Conservation (phyloP, 2,329 filamentous ascomycete species). For the Seiridium cupressi region DNA sequence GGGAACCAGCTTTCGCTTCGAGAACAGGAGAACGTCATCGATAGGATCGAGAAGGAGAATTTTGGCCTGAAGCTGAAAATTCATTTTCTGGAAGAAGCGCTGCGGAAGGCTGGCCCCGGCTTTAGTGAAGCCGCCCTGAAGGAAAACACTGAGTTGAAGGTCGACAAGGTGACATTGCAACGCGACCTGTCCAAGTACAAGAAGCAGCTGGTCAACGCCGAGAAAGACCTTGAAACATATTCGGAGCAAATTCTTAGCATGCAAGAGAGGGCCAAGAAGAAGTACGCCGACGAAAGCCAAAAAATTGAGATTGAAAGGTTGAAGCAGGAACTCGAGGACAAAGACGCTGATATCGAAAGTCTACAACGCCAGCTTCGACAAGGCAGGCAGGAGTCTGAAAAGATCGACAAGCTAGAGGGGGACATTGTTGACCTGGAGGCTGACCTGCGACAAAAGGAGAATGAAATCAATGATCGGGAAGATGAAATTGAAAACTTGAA, state of each 20-base stretch:
- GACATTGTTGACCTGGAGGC: slow-evolving; percentile 75
- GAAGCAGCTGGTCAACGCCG: slow-evolving; percentile 78
- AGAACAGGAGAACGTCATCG: slow-evolving; percentile 93
- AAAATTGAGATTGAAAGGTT: slow-evolving; percentile 60
- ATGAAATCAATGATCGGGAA: slow-evolving; percentile 66
- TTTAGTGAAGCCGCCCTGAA: slow-evolving; percentile 86
- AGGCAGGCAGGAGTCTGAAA: slow-evolving; percentile 54
- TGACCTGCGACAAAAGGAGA: slow-evolving; percentile 73
- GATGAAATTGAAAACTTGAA: slow-evolving; percentile 49
- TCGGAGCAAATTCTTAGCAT: slow-evolving; percentile 78
- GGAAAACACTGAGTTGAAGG: slow-evolving; percentile 95
- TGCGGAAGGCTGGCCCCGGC: slow-evolving; percentile 83
- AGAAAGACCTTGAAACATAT: slow-evolving; percentile 83
- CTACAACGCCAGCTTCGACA: slow-evolving; percentile 59
- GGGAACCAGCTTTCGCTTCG: slow-evolving; percentile 88
- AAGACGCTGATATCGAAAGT: slow-evolving; percentile 59
- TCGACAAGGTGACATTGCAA: slow-evolving; percentile 84
- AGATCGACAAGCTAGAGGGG: slow-evolving; percentile 67
- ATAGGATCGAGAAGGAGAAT: slow-evolving; percentile 97
- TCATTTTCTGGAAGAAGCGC: slow-evolving; percentile 88
- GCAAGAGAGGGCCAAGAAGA: slow-evolving; percentile 76
- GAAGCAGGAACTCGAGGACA: slow-evolving; percentile 54
- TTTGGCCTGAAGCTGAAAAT: slow-evolving; percentile 97
- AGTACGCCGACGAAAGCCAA: slow-evolving; percentile 69
- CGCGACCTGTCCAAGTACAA: slow-evolving; percentile 82